phyloP scores from a whole-genome alignment of 2,329 filamentous ascomycete species.

The Ascochyta pisi region DNA sequence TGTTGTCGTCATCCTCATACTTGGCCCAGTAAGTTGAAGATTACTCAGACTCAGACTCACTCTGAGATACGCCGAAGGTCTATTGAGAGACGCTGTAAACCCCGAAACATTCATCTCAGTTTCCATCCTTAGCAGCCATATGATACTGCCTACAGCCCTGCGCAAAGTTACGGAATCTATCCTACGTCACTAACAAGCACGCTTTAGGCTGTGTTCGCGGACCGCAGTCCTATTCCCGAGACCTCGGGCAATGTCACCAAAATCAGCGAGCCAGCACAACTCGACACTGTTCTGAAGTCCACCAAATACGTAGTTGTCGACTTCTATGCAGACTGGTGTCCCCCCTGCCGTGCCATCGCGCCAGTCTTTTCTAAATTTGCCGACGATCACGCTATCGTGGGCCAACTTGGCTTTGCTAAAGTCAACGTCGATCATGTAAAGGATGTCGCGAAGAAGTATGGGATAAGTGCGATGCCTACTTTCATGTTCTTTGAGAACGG shows the following conservation, averaged over 20 bases:
- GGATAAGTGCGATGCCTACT: conserved; percentile 52
- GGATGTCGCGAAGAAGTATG: conserved; percentile 54
- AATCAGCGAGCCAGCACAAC: neutral
- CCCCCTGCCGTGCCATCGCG: conserved; percentile 60
- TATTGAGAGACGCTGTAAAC: no score
- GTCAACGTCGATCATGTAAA: conserved; percentile 60
- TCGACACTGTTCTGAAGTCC: neutral
- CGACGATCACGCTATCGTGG: conserved; percentile 51
- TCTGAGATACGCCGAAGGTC: no score
- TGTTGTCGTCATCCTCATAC: conserved; percentile 11
- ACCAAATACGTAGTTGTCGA: conserved; percentile 13
- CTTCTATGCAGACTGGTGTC: conserved; percentile 55
- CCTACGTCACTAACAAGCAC: no score
- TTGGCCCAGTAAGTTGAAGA: conserved; percentile 7
- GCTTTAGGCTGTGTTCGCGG: conserved; percentile 9
- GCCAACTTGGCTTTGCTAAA: conserved; percentile 59
- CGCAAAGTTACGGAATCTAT: no score
- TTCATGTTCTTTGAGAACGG: conserved; percentile 30
- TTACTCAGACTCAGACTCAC: no score
- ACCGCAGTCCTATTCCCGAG: conserved; percentile 13
- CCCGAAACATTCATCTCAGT: no score
- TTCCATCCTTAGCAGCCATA: no score
- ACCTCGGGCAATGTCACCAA: conserved; percentile 9
- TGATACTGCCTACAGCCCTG: no score
- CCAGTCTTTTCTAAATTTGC: conserved; percentile 59